Conservation (phyloP, 208 protist genomes). For the Vickermania ingenoplastis region DNA sequence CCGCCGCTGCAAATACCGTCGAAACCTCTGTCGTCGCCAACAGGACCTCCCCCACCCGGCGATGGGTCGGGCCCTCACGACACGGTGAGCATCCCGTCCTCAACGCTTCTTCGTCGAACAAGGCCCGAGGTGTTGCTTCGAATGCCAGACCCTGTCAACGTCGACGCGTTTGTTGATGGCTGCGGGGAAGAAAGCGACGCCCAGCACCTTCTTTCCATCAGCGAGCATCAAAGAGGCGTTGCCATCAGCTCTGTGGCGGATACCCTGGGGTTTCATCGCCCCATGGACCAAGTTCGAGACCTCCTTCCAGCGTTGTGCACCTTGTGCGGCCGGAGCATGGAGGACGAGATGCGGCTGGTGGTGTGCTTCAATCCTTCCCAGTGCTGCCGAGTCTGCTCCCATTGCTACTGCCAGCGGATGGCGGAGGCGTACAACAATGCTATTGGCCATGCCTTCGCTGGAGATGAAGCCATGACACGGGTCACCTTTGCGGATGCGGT, state of each 20-base stretch:
- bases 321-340: constrained; percentile 33
- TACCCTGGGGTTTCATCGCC: constrained; percentile 46
- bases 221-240: constrained; percentile 28
- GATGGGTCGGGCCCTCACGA: background rate
- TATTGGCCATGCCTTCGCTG: background rate
- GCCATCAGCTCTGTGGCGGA: constrained; percentile 48
- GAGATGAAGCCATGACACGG: constrained; percentile 2
- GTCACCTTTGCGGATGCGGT: constrained; percentile 39
- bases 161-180: constrained; percentile 20
- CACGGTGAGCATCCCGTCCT: background rate
- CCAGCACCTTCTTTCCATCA: constrained; percentile 6
- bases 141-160: constrained; percentile 22
- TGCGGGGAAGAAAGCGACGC: constrained; percentile 18
- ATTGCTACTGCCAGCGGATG: constrained; percentile 53
- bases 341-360: constrained; percentile 73
- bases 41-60: background rate
- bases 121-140: constrained; percentile 43
- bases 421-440: constrained; percentile 9
- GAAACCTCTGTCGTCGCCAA: background rate
- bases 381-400: constrained; percentile 72
- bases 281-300: constrained; percentile 9
- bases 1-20: constrained; percentile 10
- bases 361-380: constrained; percentile 29
- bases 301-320: constrained; percentile 35
- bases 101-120: background rate